Evolutionary conservation across 2,329 filamentous ascomycete species (phyloP), one percentile per base, ranked within the genome.

Genomic region (Emmonsiellopsis sp.): DNA sequence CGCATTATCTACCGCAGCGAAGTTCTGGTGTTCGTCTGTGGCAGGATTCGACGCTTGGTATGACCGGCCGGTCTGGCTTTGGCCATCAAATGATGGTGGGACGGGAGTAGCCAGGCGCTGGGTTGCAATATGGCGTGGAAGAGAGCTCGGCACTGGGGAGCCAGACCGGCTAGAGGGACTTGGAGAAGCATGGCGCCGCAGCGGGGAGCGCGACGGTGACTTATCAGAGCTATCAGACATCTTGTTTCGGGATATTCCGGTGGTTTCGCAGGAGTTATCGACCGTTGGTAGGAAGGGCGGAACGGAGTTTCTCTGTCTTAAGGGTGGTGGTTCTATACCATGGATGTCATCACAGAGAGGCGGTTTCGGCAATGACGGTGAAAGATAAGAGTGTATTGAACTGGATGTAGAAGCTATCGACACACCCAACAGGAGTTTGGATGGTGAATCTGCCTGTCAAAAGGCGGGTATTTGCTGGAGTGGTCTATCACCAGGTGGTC

Each of bases 1-100:
- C 58, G 69, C 69, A 58, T 72, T 75, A 56, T 69, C 81, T 51
- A 79, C 78, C 55, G 81, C 84, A 7, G 85, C 77, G 39, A 94
- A 77, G 31, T 70, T 63, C 39, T 87, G 85, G 40, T 83, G 78
- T 54, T 82, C 70, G 51, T 68, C 72, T 17, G 74, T 76, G 37
- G 73, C 61, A 60, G 64, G 63, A 62, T 63, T 59, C 59, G 73
- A 62, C 56, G 67, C 66, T 51, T 77, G 72, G 21, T 65, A 57
- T 56, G 77, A 75, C 53, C 72, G 71, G 44, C 73, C 74, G 11
- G 73, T 73, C 13, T 77, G 75, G 56, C 77, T 74, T 56, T 79
- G 55, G 17, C 53, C 51, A 45, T 62, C 66, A 2, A 64, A 63
- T 21, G 61, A 59, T 27, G 78, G 78, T 6, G 79, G 79, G 34